These are phyloP conservation scores for Rubus idaeus DNA, from an alignment of 306 rosid species.

Conservation along the genomic window DNA sequence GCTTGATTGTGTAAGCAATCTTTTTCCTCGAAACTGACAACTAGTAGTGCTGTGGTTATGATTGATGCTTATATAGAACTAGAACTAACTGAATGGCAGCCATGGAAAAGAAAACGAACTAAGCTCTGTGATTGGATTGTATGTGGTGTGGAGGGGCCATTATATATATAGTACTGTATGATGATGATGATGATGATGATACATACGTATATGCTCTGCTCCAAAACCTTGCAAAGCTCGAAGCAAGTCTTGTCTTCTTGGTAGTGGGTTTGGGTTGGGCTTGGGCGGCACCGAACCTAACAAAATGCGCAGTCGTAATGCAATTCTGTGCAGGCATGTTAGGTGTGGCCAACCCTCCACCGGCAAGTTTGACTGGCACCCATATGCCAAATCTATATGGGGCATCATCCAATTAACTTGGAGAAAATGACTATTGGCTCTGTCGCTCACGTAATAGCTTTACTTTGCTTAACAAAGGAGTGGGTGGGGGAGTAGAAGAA, in stretches of 20 bases:
- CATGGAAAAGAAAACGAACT: not conserved
- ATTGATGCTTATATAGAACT: not conserved
- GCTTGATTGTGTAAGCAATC: not conserved
- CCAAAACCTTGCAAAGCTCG: not conserved
- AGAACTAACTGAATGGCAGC: not conserved
- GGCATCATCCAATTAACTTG: conserved; percentile 5
- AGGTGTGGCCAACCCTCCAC: conserved; percentile 25
- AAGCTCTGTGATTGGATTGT: not conserved
- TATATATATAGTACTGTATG: not conserved
- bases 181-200: not conserved
- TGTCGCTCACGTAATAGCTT: too few species aligned
- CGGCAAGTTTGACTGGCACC: conserved; percentile 30
- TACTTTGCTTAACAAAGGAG: too few species aligned
- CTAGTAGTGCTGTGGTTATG: conserved; percentile 1
- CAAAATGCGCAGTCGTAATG: not conserved
- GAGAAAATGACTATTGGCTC: not conserved
- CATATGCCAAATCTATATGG: conserved; percentile 3
- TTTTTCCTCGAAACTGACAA: conserved; percentile 18
- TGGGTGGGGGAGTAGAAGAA: too few species aligned
- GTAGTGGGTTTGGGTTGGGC: not conserved
- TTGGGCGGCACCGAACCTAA: conserved; percentile 11
- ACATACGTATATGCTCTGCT: not conserved
- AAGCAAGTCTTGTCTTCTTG: too few species aligned
- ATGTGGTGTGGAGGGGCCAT: not conserved
- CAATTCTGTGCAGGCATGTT: not conserved